These are phyloP conservation scores for Eimeria tenella DNA, from an alignment of 169 alveolate species.

Conservation along the genomic window DNA sequence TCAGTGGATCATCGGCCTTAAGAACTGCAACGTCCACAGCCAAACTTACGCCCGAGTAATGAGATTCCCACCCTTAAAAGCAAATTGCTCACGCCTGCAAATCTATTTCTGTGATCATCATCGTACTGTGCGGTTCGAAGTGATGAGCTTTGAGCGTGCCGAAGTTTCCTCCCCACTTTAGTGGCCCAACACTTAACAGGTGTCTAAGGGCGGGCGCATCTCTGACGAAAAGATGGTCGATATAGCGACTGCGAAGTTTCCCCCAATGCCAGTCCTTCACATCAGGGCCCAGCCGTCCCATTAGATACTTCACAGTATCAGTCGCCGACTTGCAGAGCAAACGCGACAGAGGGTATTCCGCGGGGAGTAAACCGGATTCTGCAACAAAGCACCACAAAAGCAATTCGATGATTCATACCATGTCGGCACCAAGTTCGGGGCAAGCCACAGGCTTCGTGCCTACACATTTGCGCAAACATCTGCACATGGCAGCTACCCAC, in stretches of 20 bases:
- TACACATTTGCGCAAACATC: background rate
- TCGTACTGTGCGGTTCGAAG: slow-evolving; percentile 75
- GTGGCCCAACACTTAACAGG: slow-evolving; percentile 61
- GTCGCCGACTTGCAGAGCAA: slow-evolving; percentile 62
- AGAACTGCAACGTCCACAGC: slow-evolving; percentile 23
- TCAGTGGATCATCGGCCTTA: slow-evolving; percentile 42
- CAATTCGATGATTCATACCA: background rate
- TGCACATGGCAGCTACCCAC: background rate
- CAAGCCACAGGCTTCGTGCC: background rate
- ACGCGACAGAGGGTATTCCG: slow-evolving; percentile 20
- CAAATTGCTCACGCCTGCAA: background rate
- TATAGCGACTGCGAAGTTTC: slow-evolving; percentile 49
- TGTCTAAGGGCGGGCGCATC: slow-evolving; percentile 64
- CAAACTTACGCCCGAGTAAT: background rate
- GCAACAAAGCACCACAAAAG: background rate
- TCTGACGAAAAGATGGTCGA: slow-evolving; percentile 48
- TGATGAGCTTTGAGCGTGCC: slow-evolving; percentile 75
- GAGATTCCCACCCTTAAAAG: background rate
- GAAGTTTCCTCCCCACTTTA: slow-evolving; percentile 74
- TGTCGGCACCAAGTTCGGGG: background rate
- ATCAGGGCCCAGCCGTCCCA: slow-evolving; percentile 54
- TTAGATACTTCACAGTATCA: slow-evolving; percentile 56
- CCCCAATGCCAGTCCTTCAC: slow-evolving; percentile 70
- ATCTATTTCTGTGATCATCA: background rate
- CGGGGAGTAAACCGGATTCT: slow-evolving; percentile 35